phyloP scores from a whole-genome alignment of 2,329 filamentous ascomycete species.

The Nemania serpens region DNA sequence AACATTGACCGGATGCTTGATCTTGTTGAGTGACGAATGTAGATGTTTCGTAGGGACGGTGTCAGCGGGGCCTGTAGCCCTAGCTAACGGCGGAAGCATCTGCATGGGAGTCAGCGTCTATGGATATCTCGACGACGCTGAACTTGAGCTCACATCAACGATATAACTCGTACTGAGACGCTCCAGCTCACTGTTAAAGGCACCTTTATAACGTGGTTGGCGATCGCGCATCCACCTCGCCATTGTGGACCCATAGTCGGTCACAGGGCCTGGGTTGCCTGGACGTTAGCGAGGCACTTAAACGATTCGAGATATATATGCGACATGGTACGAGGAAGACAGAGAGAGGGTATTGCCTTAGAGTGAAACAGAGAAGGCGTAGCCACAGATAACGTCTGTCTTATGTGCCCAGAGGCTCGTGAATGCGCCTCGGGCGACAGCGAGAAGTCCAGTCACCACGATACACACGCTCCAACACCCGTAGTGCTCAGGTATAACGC shows the following conservation, averaged over 20 bases:
- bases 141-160: constrained; percentile 70
- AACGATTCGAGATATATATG: not conserved
- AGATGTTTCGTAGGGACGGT: constrained; percentile 93
- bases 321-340: not conserved
- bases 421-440: not conserved
- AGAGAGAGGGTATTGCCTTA: not conserved
- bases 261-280: constrained; percentile 72
- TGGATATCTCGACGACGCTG: not conserved
- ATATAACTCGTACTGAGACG: constrained; percentile 88
- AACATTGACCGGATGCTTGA: constrained; percentile 95
- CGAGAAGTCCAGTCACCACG: not conserved
- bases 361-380: not conserved
- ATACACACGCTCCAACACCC: not conserved
- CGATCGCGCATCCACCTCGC: constrained; percentile 90
- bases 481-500: not conserved
- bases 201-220: constrained; percentile 73
- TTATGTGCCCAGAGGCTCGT: not conserved
- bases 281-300: constrained; percentile 21
- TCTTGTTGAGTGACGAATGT: constrained; percentile 97
- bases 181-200: constrained; percentile 75
- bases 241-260: constrained; percentile 89
- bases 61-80: constrained; percentile 75
- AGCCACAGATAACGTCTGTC: not conserved
- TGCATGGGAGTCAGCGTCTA: constrained; percentile 43
- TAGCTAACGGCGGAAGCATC: constrained; percentile 86